Evolutionary conservation across 257 asterid genomes (phyloP).

Genomic region (Coffea canephora): DNA sequence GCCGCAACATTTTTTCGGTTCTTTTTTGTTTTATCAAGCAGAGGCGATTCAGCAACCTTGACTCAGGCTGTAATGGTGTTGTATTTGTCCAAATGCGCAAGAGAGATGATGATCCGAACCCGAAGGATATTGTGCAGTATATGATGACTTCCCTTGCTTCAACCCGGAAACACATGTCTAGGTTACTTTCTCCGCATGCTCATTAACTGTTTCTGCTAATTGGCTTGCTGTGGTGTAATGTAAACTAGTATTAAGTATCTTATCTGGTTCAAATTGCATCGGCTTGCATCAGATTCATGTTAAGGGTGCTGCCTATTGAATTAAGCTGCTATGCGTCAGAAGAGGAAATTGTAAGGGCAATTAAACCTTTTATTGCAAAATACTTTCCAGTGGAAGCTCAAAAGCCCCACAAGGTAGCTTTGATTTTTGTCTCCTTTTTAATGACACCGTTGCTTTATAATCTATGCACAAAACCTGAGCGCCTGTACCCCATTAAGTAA

Average conservation of each 20-base stretch:
- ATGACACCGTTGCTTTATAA: not conserved
- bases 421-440: not conserved
- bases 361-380: conserved; percentile 66
- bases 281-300: conserved; percentile 56
- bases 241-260: not conserved
- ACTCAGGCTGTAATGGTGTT: conserved; percentile 93
- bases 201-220: conserved; percentile 1
- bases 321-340: conserved; percentile 92
- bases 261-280: conserved; percentile 25
- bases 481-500: not conserved
- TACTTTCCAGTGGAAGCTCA: conserved; percentile 72
- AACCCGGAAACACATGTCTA: conserved; percentile 71
- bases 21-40: conserved; percentile 26
- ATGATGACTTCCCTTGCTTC: conserved; percentile 90
- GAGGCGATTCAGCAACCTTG: conserved; percentile 85
- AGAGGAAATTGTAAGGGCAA: conserved; percentile 78
- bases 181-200: conserved; percentile 34
- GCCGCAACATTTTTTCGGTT: not conserved
- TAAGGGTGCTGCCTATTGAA: conserved; percentile 90
- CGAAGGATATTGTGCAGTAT: conserved; percentile 77
- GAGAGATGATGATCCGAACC: conserved; percentile 78
- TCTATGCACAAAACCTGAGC: not conserved
- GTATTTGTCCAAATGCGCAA: conserved; percentile 83
- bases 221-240: conserved; percentile 3
- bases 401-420: conserved; percentile 63